Base-by-base conservation (phyloP, 257 asterid species). In the Catharanthus roseus region DNA sequence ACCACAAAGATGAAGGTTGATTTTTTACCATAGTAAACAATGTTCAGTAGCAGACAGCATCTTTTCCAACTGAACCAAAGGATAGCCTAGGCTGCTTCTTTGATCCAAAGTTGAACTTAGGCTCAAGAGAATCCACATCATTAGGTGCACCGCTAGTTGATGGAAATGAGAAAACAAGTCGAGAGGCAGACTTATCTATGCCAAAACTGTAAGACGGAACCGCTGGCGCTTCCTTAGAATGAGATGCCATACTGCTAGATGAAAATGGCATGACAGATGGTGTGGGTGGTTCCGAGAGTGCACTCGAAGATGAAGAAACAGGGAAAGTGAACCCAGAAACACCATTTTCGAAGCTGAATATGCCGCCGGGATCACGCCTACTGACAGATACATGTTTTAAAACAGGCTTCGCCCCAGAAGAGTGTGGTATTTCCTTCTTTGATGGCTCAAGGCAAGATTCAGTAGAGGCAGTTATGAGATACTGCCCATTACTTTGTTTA, bases 201-300 rank as follows among this genome's bases (percentile, higher is more conserved):
- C 90, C 96, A 26, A 93, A 93, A 78, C 83, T 71, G 85, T 80
- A 93, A 67, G 79, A 76, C 80, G 97, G 96, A 74, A 74, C 69
- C 29, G 63, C 18, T 70, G 84, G 72, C 47, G 42, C 77, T 63
- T 74, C 88, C 5, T 56, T 74, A 16, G 84, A 81, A 75, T 73
- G 81, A 51, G 89, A 42, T 47, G 38, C 56, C 67, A 65, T 26
- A 63, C 74, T 80, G 16, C 72, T 70, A 2, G 85, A 75, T 42
- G 81, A 61, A 15, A 84, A 81, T 71, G 97, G 95, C 75, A 77
- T 72, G 72, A 91, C 71, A 31, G 98, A 90, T 10, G 98, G 97
- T 6, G 97, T 90, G 53, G 97, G 97, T 15, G 93, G 97, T 81
- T 90, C 97, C 36, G 97, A 84, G 62, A 83, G 75, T 18, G 63